Evolutionary conservation across 768 basidiomycete species (phyloP), one percentile per base, ranked within the genome.

Genomic region (Tulasnella sp.): DNA sequence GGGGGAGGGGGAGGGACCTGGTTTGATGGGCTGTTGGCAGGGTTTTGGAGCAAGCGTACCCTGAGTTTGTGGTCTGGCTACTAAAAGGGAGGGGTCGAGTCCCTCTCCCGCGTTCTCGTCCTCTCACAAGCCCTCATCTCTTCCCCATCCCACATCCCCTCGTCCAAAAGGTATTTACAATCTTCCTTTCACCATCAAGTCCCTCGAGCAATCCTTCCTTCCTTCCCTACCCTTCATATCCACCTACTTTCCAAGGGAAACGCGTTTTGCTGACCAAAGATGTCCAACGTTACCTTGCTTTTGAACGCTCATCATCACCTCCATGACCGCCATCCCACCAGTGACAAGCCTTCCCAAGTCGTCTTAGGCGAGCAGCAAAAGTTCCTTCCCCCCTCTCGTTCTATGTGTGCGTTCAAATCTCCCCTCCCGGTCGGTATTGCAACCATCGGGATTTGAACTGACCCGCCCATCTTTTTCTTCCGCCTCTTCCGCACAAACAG

Each of bases 121-220:
- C 75, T 76, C 75, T 76, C 75, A 76, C 75, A 76, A 76, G 44
- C 75, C 75, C 75, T 76, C 75, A 76, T 36, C 75, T 52, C 27
- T 52, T 76, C 56, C 75, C 75, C 75, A 76, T 44, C 75, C 75
- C 75, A 36, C 46, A 40, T 74, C 74, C 42, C 36, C 40, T 24
- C 52, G 75, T 76, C 31, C 44, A 72, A 36, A 76, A 76, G 75
- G 75, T 76, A 76, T 76, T 76, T 76, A 76, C 75, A 44, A 44
- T 76, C 75, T 58, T 40, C 58, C 36, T 75, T n/a, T n/a, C 27
- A 79, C 74, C 74, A 44, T 42, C 79, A 52, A 52, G 52, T 46
- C 79, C 42, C 27, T 75, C 76, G 58, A 74, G 38, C 76, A n/a
- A 36, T 48, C 31, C 27, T 62, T 56, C 52, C 31, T 72, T 72